A percentile compares a stretch with the other conserved stretches of the same genome.
phyloP scores from a whole-genome alignment of 306 rosid species.

The Carpinus fangiana region DNA sequence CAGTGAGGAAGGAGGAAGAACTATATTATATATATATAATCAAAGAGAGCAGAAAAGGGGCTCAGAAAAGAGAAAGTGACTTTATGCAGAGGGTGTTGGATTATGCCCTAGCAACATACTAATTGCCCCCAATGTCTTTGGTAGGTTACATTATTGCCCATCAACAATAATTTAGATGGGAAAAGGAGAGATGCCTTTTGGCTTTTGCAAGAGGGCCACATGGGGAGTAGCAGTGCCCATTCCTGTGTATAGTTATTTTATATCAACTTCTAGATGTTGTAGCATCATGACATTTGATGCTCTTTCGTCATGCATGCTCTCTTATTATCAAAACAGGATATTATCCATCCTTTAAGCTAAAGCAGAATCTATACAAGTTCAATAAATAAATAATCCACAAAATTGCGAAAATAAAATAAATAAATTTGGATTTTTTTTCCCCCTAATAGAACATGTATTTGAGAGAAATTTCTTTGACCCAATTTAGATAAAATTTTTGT shows the following conservation, averaged over 20 bases:
- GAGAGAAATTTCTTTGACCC: too few relatives aligned
- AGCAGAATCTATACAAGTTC: conserved; percentile 21
- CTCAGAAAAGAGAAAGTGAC: conserved; percentile 31
- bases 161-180: conserved; percentile 27
- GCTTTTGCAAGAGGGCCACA: conserved; percentile 39
- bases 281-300: conserved; percentile 50
- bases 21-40: not conserved
- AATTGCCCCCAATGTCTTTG: conserved; percentile 13
- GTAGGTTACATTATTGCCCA: conserved; percentile 30
- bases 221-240: conserved; percentile 40
- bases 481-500: too few relatives aligned
- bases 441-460: too few relatives aligned
- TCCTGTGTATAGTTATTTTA: conserved; percentile 38
- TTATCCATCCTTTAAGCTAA: conserved; percentile 37
- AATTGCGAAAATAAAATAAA: too few relatives aligned
- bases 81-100: conserved; percentile 38
- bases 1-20: not conserved
- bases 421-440: too few relatives aligned
- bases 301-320: conserved; percentile 37
- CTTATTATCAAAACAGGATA: conserved; percentile 21
- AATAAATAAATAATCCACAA: not conserved
- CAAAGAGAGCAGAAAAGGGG: not conserved
- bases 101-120: conserved; percentile 34
- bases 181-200: conserved; percentile 28
- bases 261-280: conserved; percentile 45